These are phyloP conservation scores for Mycena pura DNA, from an alignment of 768 basidiomycete species.

Conservation along the genomic window DNA sequence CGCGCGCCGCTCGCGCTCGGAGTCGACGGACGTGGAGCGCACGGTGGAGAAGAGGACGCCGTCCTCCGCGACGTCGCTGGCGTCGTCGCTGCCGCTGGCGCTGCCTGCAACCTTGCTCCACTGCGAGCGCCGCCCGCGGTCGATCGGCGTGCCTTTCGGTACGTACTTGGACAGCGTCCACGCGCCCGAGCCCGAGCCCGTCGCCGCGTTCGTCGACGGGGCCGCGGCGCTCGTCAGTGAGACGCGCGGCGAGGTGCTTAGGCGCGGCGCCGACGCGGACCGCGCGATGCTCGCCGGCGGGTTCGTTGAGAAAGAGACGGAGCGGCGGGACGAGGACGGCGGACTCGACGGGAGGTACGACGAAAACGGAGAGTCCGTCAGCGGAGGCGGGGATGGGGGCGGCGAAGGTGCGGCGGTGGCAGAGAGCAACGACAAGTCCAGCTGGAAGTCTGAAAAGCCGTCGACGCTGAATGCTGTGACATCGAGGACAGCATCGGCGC, in stretches of 20 bases:
- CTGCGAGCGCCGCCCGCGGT: conserved; percentile 48
- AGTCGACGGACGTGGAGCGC: conserved; percentile 50
- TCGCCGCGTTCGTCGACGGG: conserved; percentile 34
- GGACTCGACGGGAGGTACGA: conserved; percentile 27
- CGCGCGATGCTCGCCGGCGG: conserved; percentile 32
- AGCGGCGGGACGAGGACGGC: conserved; percentile 41
- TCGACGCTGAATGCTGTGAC: conserved; percentile 29
- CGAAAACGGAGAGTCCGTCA: conserved; percentile 9
- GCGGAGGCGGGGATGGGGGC: conserved; percentile 39
- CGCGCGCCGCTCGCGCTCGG: conserved; percentile 31
- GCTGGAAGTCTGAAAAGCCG: conserved; percentile 53
- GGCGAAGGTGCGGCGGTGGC: conserved; percentile 49
- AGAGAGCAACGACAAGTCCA: conserved; percentile 55
- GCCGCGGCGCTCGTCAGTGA: conserved; percentile 11
- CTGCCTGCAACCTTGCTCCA: conserved; percentile 56
- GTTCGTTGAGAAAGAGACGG: conserved; percentile 44
- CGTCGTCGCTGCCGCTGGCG: conserved; percentile 35
- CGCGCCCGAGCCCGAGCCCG: conserved; percentile 44
- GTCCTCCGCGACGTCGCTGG: conserved; percentile 40
- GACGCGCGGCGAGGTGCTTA: conserved; percentile 24
- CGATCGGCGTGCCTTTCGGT: conserved; percentile 57
- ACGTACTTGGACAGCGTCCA: conserved; percentile 54
- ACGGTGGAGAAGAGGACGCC: conserved; percentile 49
- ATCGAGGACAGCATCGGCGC: conserved; percentile 15
- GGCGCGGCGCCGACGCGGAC: conserved; percentile 33